Evolutionary conservation across 805 yeast species (phyloP).

Genomic region (Candida vartiovaarae): DNA sequence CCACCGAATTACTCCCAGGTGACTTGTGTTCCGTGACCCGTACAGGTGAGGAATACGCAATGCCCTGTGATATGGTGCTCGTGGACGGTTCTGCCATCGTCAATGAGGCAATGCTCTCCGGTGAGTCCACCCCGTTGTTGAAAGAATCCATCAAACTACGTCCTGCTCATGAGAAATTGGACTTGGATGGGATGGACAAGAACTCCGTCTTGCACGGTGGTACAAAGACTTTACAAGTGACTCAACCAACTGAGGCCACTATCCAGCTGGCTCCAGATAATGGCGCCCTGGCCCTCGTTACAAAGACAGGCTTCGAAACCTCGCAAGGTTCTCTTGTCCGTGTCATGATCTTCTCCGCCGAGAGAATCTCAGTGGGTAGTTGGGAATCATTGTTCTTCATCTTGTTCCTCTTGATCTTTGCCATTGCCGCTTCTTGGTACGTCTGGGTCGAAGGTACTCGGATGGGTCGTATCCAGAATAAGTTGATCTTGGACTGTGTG

Average conservation of each 20-base stretch:
- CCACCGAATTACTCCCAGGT: slow-evolving; percentile 81
- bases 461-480: slow-evolving; percentile 93
- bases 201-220: slow-evolving; percentile 91
- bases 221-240: slow-evolving; percentile 89
- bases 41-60: slow-evolving; percentile 83
- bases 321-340: slow-evolving; percentile 96
- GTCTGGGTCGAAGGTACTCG: slow-evolving; percentile 97
- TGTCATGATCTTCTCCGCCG: slow-evolving; percentile 95
- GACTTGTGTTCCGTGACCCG: slow-evolving; percentile 84
- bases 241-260: slow-evolving; percentile 48
- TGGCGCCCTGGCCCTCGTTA: slow-evolving; percentile 87
- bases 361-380: slow-evolving; percentile 93
- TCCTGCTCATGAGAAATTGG: slow-evolving; percentile 60
- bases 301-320: slow-evolving; percentile 97
- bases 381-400: slow-evolving; percentile 91
- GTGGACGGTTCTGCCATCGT: slow-evolving; percentile 90
- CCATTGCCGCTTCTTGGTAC: slow-evolving; percentile 93
- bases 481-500: slow-evolving; percentile 90
- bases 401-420: slow-evolving; percentile 81
- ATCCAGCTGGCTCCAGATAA: slow-evolving; percentile 65
- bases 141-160: slow-evolving; percentile 87
- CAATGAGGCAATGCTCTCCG: slow-evolving; percentile 98
- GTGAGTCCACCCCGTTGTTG: slow-evolving; percentile 94
- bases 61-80: slow-evolving; percentile 88
- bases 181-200: slow-evolving; percentile 79